phyloP scores from a whole-genome alignment of 805 yeast species.

The Nakazawaea siamensis region DNA sequence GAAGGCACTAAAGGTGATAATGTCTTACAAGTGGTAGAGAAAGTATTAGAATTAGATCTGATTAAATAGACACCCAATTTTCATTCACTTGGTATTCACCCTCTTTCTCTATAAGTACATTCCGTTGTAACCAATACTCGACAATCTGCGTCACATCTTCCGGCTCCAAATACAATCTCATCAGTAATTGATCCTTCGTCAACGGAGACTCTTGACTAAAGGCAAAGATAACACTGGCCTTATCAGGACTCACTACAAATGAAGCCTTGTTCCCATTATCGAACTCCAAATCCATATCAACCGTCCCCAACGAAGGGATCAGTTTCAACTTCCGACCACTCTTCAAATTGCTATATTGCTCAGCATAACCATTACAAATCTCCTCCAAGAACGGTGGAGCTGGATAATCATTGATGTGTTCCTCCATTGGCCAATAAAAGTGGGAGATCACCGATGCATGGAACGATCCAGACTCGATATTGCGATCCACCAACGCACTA shows the following conservation, averaged over 20 bases:
- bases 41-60: conserved; percentile 18
- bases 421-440: conserved; percentile 66
- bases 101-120: conserved; percentile 38
- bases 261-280: conserved; percentile 27
- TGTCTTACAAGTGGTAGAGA: conserved; percentile 32
- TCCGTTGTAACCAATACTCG: conserved; percentile 56
- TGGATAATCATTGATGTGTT: conserved; percentile 43
- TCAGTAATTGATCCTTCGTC: conserved; percentile 9
- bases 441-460: conserved; percentile 65
- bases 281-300: conserved; percentile 51
- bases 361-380: conserved; percentile 34
- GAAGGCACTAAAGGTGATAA: conserved; percentile 22
- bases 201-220: conserved; percentile 26
- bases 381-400: conserved; percentile 22
- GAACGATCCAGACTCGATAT: conserved; percentile 27
- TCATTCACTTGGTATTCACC: conserved; percentile 35
- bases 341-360: conserved; percentile 33
- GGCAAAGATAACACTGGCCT: conserved; percentile 52
- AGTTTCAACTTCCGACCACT: conserved; percentile 52
- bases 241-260: conserved; percentile 56
- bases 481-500: conserved; percentile 38
- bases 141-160: conserved; percentile 22
- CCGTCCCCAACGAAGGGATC: conserved; percentile 53
- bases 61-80: conserved; percentile 15
- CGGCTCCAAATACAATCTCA: conserved; percentile 1